Evolutionary conservation across 2,329 filamentous ascomycete species (phyloP).

Genomic region (Fusarium paranaense): DNA sequence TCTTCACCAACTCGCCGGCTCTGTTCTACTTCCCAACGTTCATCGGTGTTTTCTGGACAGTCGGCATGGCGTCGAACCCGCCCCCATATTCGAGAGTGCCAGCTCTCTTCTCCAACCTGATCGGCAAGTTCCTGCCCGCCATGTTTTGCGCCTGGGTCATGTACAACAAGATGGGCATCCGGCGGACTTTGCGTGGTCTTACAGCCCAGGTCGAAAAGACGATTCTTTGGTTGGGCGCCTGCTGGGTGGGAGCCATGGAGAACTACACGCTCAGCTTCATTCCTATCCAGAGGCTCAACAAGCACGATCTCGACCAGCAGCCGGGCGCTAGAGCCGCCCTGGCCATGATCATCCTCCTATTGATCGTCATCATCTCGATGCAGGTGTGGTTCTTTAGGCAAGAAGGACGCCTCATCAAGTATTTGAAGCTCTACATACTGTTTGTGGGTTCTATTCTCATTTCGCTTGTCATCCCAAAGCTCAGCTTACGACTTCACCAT

Average conservation of each 20-base stretch:
- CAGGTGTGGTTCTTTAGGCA: slow-evolving; percentile 90
- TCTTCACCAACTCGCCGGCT: slow-evolving; percentile 82
- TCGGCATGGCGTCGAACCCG: slow-evolving; percentile 89
- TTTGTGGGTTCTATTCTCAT: slow-evolving; percentile 76
- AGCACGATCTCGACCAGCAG: slow-evolving; percentile 88
- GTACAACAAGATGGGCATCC: slow-evolving; percentile 83
- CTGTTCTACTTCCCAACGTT: slow-evolving; percentile 90
- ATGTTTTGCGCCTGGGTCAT: slow-evolving; percentile 90
- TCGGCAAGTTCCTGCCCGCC: slow-evolving; percentile 87
- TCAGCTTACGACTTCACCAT: slow-evolving; percentile 91
- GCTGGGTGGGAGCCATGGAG: slow-evolving; percentile 91
- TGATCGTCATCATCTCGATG: slow-evolving; percentile 75
- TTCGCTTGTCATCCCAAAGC: slow-evolving; percentile 77
- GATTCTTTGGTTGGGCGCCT: slow-evolving; percentile 87
- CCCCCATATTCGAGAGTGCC: slow-evolving; percentile 76
- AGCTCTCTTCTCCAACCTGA: slow-evolving; percentile 78
- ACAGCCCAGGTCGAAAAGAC: slow-evolving; percentile 91
- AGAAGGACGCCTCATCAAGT: slow-evolving; percentile 82
- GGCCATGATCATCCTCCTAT: slow-evolving; percentile 77
- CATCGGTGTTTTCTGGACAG: slow-evolving; percentile 86
- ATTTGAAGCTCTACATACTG: slow-evolving; percentile 81
- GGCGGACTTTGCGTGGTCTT: slow-evolving; percentile 76
- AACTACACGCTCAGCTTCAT: slow-evolving; percentile 97
- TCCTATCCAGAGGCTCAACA: slow-evolving; percentile 90
- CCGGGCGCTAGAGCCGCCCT: slow-evolving; percentile 89